Base-by-base conservation (phyloP, 2,329 filamentous ascomycete genomes). In the Trichoderma koningiopsis region DNA sequence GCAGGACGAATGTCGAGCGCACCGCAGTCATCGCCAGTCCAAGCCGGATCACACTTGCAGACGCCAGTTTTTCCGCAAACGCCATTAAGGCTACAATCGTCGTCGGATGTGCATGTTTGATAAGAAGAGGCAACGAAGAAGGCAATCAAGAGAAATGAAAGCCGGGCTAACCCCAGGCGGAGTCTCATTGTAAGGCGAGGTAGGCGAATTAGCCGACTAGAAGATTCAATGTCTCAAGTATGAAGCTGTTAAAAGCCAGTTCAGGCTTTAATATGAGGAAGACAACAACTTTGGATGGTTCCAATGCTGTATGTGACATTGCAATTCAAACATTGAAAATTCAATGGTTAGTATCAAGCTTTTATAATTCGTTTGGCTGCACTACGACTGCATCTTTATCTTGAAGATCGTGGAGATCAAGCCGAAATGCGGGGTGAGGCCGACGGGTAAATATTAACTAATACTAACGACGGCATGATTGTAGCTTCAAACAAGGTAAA, bases 1-100 rank as follows among this genome's bases (percentile, higher is more conserved):
- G 80, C 82, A 0, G 83, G 82, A 1, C 75, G 76, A 3, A 85
- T 76, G 66, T 85, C 82, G 0, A 86, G 77, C 8, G 78, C 74
- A 4, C 83, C 79, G 67, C 84, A 86, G 71, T 84, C 81, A 1
- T 73, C 68, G 0, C 76, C 79, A 19, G 75, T 77, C 83, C 84
- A 85, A 13, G 84, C 83, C 0, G 79, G 71, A 59, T 85, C 83
- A 47, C 77, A 79, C 1, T 37, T 19, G 60, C 77, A 79, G 14
- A 16, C 27, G 4, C 24, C 58, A 7, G 35, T 6, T 8, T 13
- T 56, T n/a, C 29, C 43, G 19, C 77, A 78, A 4, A 77, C 19
- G 1, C 77, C 76, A 31, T 78, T 79, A 3, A 79, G 64, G 24
- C 76, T 78, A 65, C 77, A 79, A 55, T 77, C 72, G 1, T 76